phyloP scores from a whole-genome alignment of 78 protist genomes.

The Dictyostelium purpureum region DNA sequence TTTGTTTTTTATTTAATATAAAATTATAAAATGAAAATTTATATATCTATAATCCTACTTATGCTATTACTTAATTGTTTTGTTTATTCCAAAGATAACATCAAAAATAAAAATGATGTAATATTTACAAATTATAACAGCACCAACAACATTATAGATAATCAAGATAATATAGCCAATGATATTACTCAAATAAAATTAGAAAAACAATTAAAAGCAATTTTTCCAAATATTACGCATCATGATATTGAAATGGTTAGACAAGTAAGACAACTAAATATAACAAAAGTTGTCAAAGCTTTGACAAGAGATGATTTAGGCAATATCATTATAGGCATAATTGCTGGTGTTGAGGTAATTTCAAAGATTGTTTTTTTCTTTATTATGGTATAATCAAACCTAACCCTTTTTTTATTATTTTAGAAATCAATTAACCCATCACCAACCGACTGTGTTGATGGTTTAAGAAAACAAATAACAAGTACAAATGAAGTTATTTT shows the following conservation, averaged over 20 bases:
- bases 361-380: background rate
- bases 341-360: background rate
- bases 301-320: background rate
- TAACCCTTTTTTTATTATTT: background rate
- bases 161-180: background rate
- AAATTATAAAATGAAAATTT: too few relatives aligned
- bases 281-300: background rate
- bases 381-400: too few relatives aligned
- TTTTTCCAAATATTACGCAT: background rate
- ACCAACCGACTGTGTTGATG: background rate
- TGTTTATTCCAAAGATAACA: background rate
- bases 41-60: too few relatives aligned
- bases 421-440: slow-evolving; percentile 4
- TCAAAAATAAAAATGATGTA: background rate
- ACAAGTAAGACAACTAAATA: background rate
- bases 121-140: background rate
- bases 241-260: background rate
- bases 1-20: too few relatives aligned
- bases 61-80: background rate
- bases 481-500: background rate
- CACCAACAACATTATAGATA: background rate
- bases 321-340: background rate
- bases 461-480: background rate
- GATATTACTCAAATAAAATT: too few relatives aligned
- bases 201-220: too few relatives aligned